These are phyloP conservation scores for Puccinia horiana DNA, from an alignment of 1,284 basidiomycete genomes.

Conservation along the genomic window DNA sequence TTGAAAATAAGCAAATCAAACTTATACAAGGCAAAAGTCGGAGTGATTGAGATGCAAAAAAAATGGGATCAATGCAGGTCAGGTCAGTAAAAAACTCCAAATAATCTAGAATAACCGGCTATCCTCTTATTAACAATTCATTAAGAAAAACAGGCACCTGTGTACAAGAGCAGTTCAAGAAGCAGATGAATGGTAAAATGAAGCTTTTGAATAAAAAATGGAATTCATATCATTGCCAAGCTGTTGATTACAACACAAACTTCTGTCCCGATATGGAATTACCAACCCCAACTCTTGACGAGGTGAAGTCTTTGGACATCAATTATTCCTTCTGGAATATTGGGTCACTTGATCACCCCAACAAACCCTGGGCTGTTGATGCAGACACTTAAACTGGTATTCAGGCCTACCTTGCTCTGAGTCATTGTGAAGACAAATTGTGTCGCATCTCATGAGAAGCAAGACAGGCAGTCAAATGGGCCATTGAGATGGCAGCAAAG, in stretches of 20 bases:
- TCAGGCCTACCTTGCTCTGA: neutral
- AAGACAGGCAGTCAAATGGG: constrained; percentile 3
- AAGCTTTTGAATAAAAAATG: constrained; percentile 1
- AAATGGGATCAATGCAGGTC: neutral
- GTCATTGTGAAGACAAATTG: neutral
- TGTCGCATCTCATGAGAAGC: neutral
- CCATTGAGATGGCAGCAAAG: neutral
- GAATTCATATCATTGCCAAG: neutral
- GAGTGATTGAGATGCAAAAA: neutral
- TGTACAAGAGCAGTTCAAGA: neutral
- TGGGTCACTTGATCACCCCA: neutral
- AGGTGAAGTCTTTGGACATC: neutral
- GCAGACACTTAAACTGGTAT: neutral
- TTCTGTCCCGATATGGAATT: neutral
- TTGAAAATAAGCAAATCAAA: constrained; percentile 7
- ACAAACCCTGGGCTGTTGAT: constrained; percentile 21
- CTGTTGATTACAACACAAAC: neutral
- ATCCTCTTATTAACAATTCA: neutral
- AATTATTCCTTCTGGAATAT: constrained; percentile 3
- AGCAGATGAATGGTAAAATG: constrained; percentile 12
- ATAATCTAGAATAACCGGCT: no score
- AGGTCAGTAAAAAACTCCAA: neutral
- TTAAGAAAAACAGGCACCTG: neutral
- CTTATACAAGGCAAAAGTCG: neutral
- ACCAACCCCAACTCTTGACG: neutral